phyloP scores from a whole-genome alignment of 2,329 filamentous ascomycete species.

The Lachnellula occidentalis region DNA sequence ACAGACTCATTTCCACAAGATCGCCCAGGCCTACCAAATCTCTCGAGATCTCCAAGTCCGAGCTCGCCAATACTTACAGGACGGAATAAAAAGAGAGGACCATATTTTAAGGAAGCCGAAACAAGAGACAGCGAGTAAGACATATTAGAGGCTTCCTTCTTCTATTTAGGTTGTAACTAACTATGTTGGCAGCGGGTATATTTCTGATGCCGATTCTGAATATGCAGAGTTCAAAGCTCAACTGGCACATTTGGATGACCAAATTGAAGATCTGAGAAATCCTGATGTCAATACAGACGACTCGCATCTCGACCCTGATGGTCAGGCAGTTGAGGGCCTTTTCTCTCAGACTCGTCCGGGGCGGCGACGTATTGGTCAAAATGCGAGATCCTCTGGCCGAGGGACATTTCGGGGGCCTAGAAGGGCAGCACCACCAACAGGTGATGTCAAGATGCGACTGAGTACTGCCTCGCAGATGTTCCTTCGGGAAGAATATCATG shows the following conservation, averaged over 20 bases:
- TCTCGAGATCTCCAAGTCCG: neutral
- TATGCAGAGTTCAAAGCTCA: constrained; percentile 36
- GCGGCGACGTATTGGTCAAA: neutral
- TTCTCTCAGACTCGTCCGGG: neutral
- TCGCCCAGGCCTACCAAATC: too few species aligned
- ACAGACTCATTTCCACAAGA: neutral
- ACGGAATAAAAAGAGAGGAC: neutral
- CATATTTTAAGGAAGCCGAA: neutral
- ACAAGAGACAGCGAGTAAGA: constrained; percentile 1
- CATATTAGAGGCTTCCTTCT: neutral
- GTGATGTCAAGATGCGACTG: constrained; percentile 64
- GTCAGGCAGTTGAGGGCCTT: neutral
- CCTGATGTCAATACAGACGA: neutral
- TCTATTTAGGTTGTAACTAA: neutral
- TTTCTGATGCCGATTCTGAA: constrained; percentile 37
- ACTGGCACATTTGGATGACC: constrained; percentile 34
- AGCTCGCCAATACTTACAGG: neutral
- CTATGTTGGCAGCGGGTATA: constrained; percentile 1
- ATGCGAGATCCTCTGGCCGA: constrained; percentile 2
- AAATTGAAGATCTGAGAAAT: constrained; percentile 14
- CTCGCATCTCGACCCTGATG: constrained; percentile 5
- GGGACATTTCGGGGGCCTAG: constrained; percentile 33
- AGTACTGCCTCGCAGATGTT: constrained; percentile 64
- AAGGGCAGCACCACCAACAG: constrained; percentile 61
- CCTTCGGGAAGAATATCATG: constrained; percentile 54